Conservation (phyloP, 116 monocot species). For the Papilionanthe hybrid region DNA sequence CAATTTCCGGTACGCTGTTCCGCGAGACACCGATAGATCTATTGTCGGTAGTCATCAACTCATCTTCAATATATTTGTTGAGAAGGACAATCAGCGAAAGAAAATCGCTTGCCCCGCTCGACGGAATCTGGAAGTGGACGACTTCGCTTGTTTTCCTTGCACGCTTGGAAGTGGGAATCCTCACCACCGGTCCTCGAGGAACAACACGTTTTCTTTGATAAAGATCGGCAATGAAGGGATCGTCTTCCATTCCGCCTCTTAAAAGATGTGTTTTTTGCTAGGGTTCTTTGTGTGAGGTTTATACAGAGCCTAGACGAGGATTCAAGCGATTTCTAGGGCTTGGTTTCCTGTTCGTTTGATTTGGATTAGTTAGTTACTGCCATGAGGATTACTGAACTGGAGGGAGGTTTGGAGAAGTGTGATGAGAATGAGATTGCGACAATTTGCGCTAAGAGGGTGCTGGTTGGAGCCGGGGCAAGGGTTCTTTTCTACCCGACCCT, state of each 20-base stretch:
- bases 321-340: not conserved
- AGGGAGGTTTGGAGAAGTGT: constrained; percentile 13
- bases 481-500: constrained; percentile 83
- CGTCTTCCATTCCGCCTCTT: not conserved
- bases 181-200: not conserved
- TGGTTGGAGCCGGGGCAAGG: constrained; percentile 69
- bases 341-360: not conserved
- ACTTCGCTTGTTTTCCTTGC: not conserved
- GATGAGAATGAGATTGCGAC: constrained; percentile 15
- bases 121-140: constrained; percentile 1
- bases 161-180: not conserved
- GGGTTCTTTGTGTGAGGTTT: not conserved
- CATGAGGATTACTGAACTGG: constrained; percentile 27
- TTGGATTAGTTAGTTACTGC: not conserved
- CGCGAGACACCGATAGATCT: not conserved
- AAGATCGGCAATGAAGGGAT: not conserved
- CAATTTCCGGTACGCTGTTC: not conserved
- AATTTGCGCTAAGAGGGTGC: constrained; percentile 46
- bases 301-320: not conserved
- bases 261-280: not conserved
- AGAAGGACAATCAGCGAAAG: no score
- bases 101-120: not conserved
- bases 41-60: not conserved
- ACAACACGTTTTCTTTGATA: not conserved
- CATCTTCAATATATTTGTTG: not conserved